Evolutionary conservation across 441 rosid species (phyloP).

Genomic region (Gossypium davidsonii): DNA sequence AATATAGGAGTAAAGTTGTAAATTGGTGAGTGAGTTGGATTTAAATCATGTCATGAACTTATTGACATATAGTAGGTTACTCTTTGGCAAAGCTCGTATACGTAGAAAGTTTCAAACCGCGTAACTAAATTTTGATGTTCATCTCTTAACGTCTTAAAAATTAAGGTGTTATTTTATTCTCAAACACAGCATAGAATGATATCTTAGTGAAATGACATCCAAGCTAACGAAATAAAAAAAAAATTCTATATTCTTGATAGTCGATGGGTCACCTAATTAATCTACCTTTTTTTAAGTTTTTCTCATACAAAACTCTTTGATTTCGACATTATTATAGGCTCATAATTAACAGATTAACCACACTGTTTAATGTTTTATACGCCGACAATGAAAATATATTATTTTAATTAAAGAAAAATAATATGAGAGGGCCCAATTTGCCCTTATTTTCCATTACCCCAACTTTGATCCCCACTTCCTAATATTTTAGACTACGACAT

Average conservation of each 20-base stretch:
- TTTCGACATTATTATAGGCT: constrained; percentile 15
- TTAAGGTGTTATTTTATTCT: no score
- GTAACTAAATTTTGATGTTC: no score
- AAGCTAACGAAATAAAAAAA: constrained; percentile 18
- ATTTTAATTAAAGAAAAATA: background rate
- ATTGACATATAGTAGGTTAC: no score
- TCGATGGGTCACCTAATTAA: background rate
- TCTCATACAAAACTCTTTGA: background rate
- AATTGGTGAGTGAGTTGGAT: no score
- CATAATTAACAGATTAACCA: constrained; percentile 17
- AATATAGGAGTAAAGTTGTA: no score
- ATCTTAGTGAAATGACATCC: constrained; percentile 26
- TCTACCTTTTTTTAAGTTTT: background rate
- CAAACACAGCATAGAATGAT: background rate
- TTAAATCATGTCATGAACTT: no score
- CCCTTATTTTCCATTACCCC: background rate
- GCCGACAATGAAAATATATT: background rate
- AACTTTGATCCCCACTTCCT: background rate
- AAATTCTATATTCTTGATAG: background rate
- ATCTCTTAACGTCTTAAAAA: no score
- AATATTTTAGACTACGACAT: background rate
- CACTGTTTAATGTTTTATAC: background rate
- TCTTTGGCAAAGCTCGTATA: no score
- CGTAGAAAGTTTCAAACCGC: no score
- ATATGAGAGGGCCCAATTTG: constrained; percentile 7